phyloP scores from a whole-genome alignment of 371 early-diverging fungal genomes.

The Blastocladiella emersonii region DNA sequence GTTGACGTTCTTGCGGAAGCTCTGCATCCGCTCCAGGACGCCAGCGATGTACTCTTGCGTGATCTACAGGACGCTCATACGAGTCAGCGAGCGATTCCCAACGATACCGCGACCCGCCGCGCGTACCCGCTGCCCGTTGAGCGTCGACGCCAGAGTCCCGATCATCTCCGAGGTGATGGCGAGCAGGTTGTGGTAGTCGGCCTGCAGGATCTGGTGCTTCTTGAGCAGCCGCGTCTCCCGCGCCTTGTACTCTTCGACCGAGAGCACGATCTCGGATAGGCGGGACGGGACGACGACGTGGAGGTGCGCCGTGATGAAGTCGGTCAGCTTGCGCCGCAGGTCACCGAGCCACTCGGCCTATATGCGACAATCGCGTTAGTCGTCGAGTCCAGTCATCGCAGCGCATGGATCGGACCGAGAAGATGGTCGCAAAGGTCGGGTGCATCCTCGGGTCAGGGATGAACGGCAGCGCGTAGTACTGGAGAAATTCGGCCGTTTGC shows the following conservation, averaged over 20 bases:
- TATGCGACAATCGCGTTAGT: no score
- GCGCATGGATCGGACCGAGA: slow-evolving; percentile 8
- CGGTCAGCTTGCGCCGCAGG: not conserved
- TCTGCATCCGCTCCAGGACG: slow-evolving; percentile 20
- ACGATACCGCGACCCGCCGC: not conserved
- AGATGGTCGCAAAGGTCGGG: slow-evolving; percentile 27
- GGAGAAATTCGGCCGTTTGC: slow-evolving; percentile 28
- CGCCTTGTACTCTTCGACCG: not conserved
- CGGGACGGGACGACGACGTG: not conserved
- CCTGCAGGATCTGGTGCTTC: slow-evolving; percentile 10
- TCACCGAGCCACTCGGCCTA: not conserved
- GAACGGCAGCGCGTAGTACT: slow-evolving; percentile 37
- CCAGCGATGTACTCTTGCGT: slow-evolving; percentile 22
- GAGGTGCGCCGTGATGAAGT: not conserved
- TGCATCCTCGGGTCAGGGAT: slow-evolving; percentile 32
- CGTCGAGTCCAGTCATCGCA: not conserved
- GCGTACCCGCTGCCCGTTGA: slow-evolving; percentile 26
- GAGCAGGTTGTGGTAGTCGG: slow-evolving; percentile 32
- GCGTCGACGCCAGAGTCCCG: slow-evolving; percentile 24
- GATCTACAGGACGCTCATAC: slow-evolving; percentile 13
- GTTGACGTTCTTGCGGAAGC: slow-evolving; percentile 11
- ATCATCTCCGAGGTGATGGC: slow-evolving; percentile 35
- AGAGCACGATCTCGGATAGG: not conserved
- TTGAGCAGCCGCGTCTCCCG: not conserved
- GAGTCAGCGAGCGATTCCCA: not conserved